These are phyloP conservation scores for Naegleria gruberi DNA, from an alignment of 208 protist species.

Conservation along the genomic window DNA sequence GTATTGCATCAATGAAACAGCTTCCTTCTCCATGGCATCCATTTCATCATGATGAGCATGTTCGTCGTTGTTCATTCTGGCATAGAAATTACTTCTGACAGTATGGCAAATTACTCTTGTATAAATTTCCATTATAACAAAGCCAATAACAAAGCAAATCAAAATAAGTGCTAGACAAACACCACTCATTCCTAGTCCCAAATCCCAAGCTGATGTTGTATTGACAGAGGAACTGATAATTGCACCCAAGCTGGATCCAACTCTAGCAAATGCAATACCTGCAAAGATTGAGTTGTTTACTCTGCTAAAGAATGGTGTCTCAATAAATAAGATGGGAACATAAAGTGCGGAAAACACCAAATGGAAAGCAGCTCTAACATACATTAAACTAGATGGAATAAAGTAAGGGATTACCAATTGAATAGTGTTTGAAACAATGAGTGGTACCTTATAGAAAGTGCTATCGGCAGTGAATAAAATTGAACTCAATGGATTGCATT, in stretches of 20 bases:
- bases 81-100: background rate
- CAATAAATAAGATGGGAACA: background rate
- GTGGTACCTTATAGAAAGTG: background rate
- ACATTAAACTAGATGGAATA: background rate
- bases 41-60: no score
- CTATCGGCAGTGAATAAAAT: background rate
- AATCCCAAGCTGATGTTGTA: background rate
- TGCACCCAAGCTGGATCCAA: background rate
- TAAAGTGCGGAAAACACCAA: background rate
- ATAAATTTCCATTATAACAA: background rate
- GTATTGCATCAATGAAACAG: background rate
- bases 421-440: background rate
- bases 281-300: background rate
- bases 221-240: background rate
- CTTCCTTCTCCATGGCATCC: background rate
- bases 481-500: background rate
- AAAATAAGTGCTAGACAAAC: background rate
- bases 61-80: no score
- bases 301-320: background rate
- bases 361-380: background rate
- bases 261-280: background rate
- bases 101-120: background rate
- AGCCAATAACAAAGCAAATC: background rate
- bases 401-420: background rate
- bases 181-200: background rate